These are phyloP conservation scores for Aquilaria sinensis DNA, from an alignment of 345 rosid species.

Conservation along the genomic window DNA sequence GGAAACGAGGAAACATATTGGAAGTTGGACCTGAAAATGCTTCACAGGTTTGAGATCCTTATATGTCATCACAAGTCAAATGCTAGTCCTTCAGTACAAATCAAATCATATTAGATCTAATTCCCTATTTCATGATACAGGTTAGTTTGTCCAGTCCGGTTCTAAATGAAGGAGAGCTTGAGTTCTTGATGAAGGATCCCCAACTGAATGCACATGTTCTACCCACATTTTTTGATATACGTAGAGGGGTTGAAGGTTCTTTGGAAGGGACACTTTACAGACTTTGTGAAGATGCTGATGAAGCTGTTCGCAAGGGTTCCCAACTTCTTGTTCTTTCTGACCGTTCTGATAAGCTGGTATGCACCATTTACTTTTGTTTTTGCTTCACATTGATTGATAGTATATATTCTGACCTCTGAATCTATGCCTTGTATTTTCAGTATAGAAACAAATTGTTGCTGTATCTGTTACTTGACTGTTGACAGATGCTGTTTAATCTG, in stretches of 20 bases:
- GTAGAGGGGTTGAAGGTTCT: slow-evolving; percentile 90
- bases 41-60: slow-evolving; percentile 52
- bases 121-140: slow-evolving; percentile 27
- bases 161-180: slow-evolving; percentile 84
- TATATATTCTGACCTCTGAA: background rate
- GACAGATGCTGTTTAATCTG: background rate
- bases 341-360: slow-evolving; percentile 70
- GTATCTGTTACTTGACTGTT: too few relatives aligned
- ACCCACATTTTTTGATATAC: slow-evolving; percentile 78
- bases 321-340: slow-evolving; percentile 93
- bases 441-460: background rate
- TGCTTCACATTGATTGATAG: background rate
- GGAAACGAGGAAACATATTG: slow-evolving; percentile 88
- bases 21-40: slow-evolving; percentile 97
- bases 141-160: slow-evolving; percentile 84
- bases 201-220: slow-evolving; percentile 60
- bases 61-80: slow-evolving; percentile 11
- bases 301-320: slow-evolving; percentile 94
- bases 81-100: background rate
- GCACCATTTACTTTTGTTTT: slow-evolving; percentile 1
- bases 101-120: background rate
- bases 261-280: slow-evolving; percentile 54
- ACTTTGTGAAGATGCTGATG: slow-evolving; percentile 98
- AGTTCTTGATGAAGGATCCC: slow-evolving; percentile 66
- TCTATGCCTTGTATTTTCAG: background rate